Base-by-base conservation (phyloP, 2,329 filamentous ascomycete species). In the Phyllosticta citrichinensis region DNA sequence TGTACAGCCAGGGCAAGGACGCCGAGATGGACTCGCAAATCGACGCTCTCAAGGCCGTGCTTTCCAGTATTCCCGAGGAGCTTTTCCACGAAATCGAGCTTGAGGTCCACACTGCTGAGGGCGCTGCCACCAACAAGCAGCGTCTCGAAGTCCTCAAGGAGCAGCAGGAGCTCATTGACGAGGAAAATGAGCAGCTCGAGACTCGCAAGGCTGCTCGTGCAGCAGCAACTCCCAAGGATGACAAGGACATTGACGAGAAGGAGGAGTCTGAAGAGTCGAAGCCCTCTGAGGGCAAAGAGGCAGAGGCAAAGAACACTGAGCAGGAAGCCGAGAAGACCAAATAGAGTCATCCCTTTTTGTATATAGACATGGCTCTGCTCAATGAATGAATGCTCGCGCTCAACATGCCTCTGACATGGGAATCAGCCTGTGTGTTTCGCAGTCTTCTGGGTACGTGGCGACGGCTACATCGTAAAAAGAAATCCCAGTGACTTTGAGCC, bases 11-110 rank as follows among this genome's bases (percentile, higher is more conserved):
- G 69, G 87, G 88, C 63, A 91, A 92, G 68, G 89, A 93, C 56
- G 80, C 82, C 56, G 91, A 96, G 69, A 89, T 94, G 69, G 86
- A 88, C 33, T 89, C 85, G 64, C 93, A 97, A 77, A 91, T 99
- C 62, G 92, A 97, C 66, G 91, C 94, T 0, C 83, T 99, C 56
- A 90, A 92, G 63, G 89, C 91, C 60, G 94, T 99, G 5, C 80
- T 99, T 51, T 95, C 90, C 51, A 92, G 89, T 63, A 97, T 99
- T 64, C 94, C 94, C 2, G 94, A 99, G 76, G 94, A 99, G 75
- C 82, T 99, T 51, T 99, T 95, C 89, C 94, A 99, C 81, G 94
- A 99, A 80, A 97, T 99, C 65, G 94, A 97, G 77, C 87, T 99
- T 33, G 94, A 99, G 78, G 91, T 99, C 10, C 91, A 97, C 81